Evolutionary conservation across 176 grass and related monocot genomes (phyloP).

Genomic region (Bothriochloa decipiens): DNA sequence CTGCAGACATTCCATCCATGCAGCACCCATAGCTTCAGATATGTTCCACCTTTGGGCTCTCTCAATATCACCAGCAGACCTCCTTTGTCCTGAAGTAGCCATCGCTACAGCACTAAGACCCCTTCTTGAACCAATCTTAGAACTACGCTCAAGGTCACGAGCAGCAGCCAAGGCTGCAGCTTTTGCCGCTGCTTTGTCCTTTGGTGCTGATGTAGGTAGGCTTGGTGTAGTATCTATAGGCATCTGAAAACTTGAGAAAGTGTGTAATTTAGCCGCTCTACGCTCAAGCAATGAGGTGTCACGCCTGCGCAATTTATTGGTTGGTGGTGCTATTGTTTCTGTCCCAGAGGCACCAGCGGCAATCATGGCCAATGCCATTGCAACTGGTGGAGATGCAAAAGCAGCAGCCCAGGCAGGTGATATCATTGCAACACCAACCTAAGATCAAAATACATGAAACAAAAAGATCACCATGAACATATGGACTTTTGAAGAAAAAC

Average conservation of each 20-base stretch:
- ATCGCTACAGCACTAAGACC: constrained; percentile 99
- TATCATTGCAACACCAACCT: constrained; percentile 92
- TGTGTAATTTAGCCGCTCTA: constrained; percentile 69
- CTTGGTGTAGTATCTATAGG: constrained; percentile 61
- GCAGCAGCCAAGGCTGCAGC: constrained; percentile 90
- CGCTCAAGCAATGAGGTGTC: constrained; percentile 77
- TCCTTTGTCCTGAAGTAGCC: constrained; percentile 97
- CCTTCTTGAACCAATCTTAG: constrained; percentile 93
- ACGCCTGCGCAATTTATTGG: constrained; percentile 64
- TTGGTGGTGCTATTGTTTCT: constrained; percentile 68
- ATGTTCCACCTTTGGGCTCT: constrained; percentile 96
- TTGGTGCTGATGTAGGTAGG: constrained; percentile 59
- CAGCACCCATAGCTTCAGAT: constrained; percentile 95
- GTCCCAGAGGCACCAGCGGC: constrained; percentile 94
- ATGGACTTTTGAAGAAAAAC: constrained; percentile 20
- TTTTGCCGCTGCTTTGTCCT: constrained; percentile 92
- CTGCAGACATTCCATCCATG: constrained; percentile 95
- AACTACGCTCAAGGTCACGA: constrained; percentile 83
- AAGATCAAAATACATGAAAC: constrained; percentile 19
- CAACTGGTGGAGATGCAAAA: constrained; percentile 98
- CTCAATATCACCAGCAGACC: constrained; percentile 77
- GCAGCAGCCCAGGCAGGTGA: constrained; percentile 94
- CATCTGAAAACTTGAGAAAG: constrained; percentile 92
- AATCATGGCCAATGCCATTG: constrained; percentile 98
- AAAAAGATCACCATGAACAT: constrained; percentile 41